These are phyloP conservation scores for Ambrosia trifida DNA, from an alignment of 129 eudicot species.

Conservation along the genomic window DNA sequence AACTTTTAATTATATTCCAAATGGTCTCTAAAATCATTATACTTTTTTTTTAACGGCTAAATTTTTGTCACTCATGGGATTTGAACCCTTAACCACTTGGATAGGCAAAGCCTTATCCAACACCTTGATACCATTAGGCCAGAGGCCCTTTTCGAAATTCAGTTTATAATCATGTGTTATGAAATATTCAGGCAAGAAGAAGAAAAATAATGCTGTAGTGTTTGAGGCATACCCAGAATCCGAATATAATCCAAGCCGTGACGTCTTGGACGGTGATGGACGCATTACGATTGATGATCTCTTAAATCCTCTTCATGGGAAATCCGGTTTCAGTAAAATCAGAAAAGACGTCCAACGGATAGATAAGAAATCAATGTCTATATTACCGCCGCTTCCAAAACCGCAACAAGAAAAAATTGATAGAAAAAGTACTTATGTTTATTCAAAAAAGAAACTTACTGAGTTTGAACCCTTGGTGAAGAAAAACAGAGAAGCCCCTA, in stretches of 20 bases:
- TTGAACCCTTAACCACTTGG: too few relatives aligned
- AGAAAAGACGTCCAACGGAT: conserved; percentile 52
- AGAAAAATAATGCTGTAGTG: conserved; percentile 47
- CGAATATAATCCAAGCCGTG: conserved; percentile 87
- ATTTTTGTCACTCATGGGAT: too few relatives aligned
- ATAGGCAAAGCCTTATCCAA: too few relatives aligned
- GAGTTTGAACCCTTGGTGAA: conserved; percentile 71
- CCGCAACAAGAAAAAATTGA: conserved; percentile 62
- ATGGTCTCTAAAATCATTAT: not conserved
- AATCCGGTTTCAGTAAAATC: conserved; percentile 62
- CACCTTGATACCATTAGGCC: too few relatives aligned
- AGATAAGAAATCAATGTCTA: conserved; percentile 56
- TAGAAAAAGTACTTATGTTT: conserved; percentile 58
- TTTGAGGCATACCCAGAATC: conserved; percentile 84
- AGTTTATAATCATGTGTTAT: not conserved
- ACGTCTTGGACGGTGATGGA: conserved; percentile 69
- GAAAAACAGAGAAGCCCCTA: conserved; percentile 94
- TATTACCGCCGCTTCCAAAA: conserved; percentile 75
- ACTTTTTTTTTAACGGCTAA: too few relatives aligned
- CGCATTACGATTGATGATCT: conserved; percentile 77
- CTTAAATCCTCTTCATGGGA: conserved; percentile 74
- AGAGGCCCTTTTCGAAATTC: too few relatives aligned
- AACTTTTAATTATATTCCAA: not conserved
- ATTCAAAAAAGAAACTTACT: conserved; percentile 56
- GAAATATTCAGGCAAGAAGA: conserved; percentile 56